A percentile compares a stretch with the other conserved stretches of the same genome.
Conservation (phyloP, 768 basidiomycete genomes). For the Astraeus odoratus region DNA sequence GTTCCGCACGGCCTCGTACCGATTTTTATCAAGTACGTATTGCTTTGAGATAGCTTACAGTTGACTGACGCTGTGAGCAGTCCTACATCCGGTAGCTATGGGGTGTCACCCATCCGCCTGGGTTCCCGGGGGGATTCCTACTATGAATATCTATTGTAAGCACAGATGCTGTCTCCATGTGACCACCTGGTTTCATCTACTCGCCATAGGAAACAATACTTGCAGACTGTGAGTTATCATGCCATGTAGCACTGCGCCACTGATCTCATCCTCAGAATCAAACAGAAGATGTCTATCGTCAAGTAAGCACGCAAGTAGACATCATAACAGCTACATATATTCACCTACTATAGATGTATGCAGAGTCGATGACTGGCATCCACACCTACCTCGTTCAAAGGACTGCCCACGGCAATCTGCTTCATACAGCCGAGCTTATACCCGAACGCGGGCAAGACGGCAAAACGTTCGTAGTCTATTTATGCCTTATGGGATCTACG, state of each 20-base stretch:
- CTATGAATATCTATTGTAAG: conserved; percentile 85
- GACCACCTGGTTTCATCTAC: conserved; percentile 3
- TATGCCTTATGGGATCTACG: background rate
- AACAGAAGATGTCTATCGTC: conserved; percentile 69
- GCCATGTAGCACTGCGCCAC: background rate
- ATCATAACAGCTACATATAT: background rate
- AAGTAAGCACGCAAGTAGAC: conserved; percentile 37
- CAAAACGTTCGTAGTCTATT: conserved; percentile 27
- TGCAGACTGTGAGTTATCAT: conserved; percentile 24
- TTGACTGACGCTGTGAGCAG: conserved; percentile 27
- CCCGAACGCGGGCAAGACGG: conserved; percentile 39
- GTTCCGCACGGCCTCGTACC: conserved; percentile 72
- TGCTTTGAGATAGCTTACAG: conserved; percentile 7
- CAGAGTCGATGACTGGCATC: conserved; percentile 76
- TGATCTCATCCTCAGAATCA: conserved; percentile 41
- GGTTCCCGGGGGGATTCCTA: conserved; percentile 92
- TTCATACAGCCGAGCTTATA: conserved; percentile 78
- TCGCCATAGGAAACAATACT: conserved; percentile 25
- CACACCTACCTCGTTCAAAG: conserved; percentile 66
- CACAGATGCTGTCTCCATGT: background rate
- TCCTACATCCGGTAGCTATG: conserved; percentile 43
- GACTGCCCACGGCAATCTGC: conserved; percentile 50
- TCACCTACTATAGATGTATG: conserved; percentile 67
- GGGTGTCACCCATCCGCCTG: conserved; percentile 72
- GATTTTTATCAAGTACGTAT: conserved; percentile 71